A percentile compares a stretch with the other conserved stretches of the same genome.
phyloP scores from a whole-genome alignment of 345 rosid genomes.

The Bruguiera gymnorhiza region DNA sequence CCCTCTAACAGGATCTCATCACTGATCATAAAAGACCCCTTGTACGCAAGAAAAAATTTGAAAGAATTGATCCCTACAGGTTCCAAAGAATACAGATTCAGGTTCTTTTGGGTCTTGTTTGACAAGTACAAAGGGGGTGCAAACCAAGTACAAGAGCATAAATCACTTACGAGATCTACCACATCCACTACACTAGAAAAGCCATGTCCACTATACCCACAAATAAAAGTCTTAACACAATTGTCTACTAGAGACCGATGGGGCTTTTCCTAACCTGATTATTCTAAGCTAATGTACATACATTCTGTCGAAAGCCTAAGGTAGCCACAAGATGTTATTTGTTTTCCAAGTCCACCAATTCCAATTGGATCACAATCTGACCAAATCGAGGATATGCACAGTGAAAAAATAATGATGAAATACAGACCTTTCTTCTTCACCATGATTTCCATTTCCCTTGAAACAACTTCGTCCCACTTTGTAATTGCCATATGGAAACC shows the following conservation, averaged over 20 bases:
- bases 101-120: too few relatives aligned
- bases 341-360: neutral
- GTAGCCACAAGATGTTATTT: neutral
- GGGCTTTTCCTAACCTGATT: too few relatives aligned
- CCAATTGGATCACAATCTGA: neutral
- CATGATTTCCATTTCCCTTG: constrained; percentile 81
- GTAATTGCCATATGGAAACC: constrained; percentile 97
- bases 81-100: constrained; percentile 3
- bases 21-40: constrained; percentile 73
- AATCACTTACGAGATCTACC: too few relatives aligned
- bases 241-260: too few relatives aligned
- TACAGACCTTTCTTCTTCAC: constrained; percentile 77
- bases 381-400: constrained; percentile 5
- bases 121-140: too few relatives aligned
- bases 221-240: too few relatives aligned
- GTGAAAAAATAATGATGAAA: constrained; percentile 2
- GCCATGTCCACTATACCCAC: too few relatives aligned
- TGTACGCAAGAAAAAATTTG: constrained; percentile 95
- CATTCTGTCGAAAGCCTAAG: neutral
- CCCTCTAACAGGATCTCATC: constrained; percentile 89
- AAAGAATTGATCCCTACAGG: constrained; percentile 88
- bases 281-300: neutral
- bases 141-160: too few relatives aligned
- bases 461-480: constrained; percentile 81
- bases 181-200: too few relatives aligned